Evolutionary conservation across 1,139 yeast species (phyloP), one percentile per base, ranked within the genome.

Genomic region (Torulaspora pretoriensis): DNA sequence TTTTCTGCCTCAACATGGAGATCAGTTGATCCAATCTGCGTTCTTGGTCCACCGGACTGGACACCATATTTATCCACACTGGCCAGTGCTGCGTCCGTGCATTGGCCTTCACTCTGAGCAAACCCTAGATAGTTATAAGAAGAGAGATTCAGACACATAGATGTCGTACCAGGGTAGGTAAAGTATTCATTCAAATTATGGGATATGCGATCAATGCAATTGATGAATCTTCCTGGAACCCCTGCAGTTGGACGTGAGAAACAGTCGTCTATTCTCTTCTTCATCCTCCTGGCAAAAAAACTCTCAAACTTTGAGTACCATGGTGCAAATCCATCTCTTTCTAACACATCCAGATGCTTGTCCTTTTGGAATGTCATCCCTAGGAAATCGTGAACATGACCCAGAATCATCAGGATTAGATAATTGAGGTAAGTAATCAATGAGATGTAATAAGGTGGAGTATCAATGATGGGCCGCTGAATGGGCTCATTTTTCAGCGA

Each of bases 231-330:
- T 19, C 99, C 99, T 1, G 99, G 98, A 26, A 92, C 98, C 33
- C 97, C 97, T 49, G 87, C 85, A 26, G 95, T 87, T 28, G 97
- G 97, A 63, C 97, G 80, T 4, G 95, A 88, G 68, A 92, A 92
- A 66, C 97, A 89, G 67, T 92, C 97, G 61, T 86, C 96, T 52
- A 92, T 78, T 68, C 96, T 84, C 54, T 77, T 78, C 64, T 94
- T 90, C 73, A 92, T 76, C 59, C 97, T 81, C 60, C 99, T 83
- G 35, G 90, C 84, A 65, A 90, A 92, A 63, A 92, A 94, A 55
- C 87, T 81, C 67, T 92, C 99, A 64, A 92, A 90, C 39, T 89
- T 94, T 38, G 94, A 86, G 58, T 84, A 86, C 84, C 96, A 83
- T 31, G 99, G 97, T 27, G 98, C 97, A 61, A 87, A 83, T 1